phyloP scores from a whole-genome alignment of 2,329 filamentous ascomycete genomes.

The Curvularia verruculosa region DNA sequence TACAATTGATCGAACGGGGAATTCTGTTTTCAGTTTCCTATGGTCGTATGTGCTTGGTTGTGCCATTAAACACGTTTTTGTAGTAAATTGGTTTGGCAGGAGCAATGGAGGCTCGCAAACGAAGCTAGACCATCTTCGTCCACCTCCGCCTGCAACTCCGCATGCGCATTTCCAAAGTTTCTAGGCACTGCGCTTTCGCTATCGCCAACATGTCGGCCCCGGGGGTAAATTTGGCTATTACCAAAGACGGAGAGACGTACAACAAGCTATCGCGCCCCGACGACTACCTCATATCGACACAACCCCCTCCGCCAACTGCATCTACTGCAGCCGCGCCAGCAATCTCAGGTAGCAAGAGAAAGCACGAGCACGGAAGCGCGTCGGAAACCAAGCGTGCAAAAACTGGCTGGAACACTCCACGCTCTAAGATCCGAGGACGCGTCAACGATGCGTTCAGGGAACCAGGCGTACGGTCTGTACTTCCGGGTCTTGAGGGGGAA shows the following conservation, averaged over 20 bases:
- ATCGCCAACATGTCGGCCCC: conserved; percentile 30
- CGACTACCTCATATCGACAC: conserved; percentile 28
- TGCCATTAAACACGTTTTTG: too few species aligned
- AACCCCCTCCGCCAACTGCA: conserved; percentile 14
- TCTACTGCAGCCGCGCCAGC: conserved; percentile 2
- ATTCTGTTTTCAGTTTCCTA: too few species aligned
- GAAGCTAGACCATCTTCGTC: conserved; percentile 7
- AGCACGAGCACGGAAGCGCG: conserved; percentile 26
- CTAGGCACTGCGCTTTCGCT: not conserved
- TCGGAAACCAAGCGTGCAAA: conserved; percentile 26
- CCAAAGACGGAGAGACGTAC: conserved; percentile 44
- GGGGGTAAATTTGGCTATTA: conserved; percentile 39
- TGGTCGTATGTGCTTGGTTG: too few species aligned
- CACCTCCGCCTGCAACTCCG: conserved; percentile 15
- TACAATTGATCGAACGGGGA: too few species aligned
- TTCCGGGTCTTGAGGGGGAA: conserved; percentile 39
- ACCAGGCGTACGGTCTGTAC: conserved; percentile 37
- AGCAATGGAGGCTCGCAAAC: not conserved
- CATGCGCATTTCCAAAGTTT: conserved; percentile 6
- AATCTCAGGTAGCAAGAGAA: conserved; percentile 26
- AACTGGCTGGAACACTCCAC: conserved; percentile 8
- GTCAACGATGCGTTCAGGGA: conserved; percentile 18
- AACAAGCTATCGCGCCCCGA: conserved; percentile 48
- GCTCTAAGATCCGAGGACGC: conserved; percentile 7
- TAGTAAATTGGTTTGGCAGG: too few species aligned